Base-by-base conservation (phyloP, 1,284 basidiomycete genomes). In the Ustilago esculenta region DNA sequence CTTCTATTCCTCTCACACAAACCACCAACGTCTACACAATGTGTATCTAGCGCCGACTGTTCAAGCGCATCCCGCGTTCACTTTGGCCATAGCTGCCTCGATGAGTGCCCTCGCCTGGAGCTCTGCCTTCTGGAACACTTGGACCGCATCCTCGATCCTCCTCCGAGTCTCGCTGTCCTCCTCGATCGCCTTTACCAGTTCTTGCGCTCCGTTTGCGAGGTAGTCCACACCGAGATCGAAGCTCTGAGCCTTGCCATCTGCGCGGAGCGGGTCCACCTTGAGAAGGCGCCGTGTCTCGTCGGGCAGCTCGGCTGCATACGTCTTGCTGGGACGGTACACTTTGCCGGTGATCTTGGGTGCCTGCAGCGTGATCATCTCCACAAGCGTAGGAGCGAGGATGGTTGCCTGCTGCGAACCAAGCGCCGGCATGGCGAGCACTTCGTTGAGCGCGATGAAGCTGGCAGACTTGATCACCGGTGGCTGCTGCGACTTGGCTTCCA, bases 391-490 rank as follows among this genome's bases (percentile, higher is more conserved):
- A 1, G 63, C 63, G 10, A 66, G 51, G 34, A 66, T 55, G 25
- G 63, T 59, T 4, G 55, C 41, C 33, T 66, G 63, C 35, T 66
- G 63, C 11, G 55, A 18, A n/a, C 63, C 63, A 12, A 66, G 35
- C 35, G 43, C 47, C 5, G 63, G 52, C 63, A 59, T 59, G 20
- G 63, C 63, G 8, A 66, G 45, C 10, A 59, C 63, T 23, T 66
- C 56, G 56, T 66, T 66, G 2, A 66, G 18, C 12, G 55, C 63
- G 25, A 66, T 59, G 39, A 59, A 66, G 11, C 34, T 41, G 3
- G 63, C 63, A 5, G 51, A 17, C 29, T 66, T 66, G 63, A 66
- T 66, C 35, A 59, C 51, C 5, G 63, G 63, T 4, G 51, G 41
- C 17, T 21, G 32, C 4, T 29, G 17, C 6, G 4, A 15, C 12